These are phyloP conservation scores for Xylariales sp. DNA, from an alignment of 2,329 filamentous ascomycete genomes.

Conservation along the genomic window DNA sequence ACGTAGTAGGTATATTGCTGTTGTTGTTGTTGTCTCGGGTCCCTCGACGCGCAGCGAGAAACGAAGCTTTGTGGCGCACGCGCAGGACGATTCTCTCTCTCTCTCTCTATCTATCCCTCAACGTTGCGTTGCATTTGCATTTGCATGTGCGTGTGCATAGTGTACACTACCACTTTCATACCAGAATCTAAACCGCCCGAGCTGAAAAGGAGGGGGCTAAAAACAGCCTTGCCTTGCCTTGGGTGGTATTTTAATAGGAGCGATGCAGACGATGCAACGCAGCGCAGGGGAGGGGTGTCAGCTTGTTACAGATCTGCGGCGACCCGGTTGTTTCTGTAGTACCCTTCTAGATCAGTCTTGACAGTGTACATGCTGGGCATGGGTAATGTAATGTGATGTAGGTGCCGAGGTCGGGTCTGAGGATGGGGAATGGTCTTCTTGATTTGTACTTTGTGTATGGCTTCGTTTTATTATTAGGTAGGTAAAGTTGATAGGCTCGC, in stretches of 20 bases:
- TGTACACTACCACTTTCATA: conserved; percentile 1
- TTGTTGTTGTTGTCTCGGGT: too few species aligned
- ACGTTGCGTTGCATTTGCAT: too few species aligned
- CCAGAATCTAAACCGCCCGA: not conserved
- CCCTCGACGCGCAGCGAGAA: conserved; percentile 1
- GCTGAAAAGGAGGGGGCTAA: not conserved
- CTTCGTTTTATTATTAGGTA: not conserved
- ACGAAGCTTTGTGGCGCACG: conserved; percentile 20
- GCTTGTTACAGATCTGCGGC: conserved; percentile 27
- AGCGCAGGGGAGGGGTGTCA: not conserved
- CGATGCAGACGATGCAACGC: too few species aligned
- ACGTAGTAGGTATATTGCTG: too few species aligned
- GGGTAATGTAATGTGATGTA: too few species aligned
- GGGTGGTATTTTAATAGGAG: too few species aligned
- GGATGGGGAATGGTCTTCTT: not conserved
- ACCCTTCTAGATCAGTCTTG: too few species aligned
- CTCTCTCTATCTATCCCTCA: too few species aligned
- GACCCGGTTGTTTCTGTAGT: too few species aligned
- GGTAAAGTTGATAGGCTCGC: not conserved
- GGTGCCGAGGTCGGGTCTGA: too few species aligned
- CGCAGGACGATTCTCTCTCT: too few species aligned
- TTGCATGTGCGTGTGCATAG: not conserved
- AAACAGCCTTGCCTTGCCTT: not conserved
- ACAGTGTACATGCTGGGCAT: too few species aligned
- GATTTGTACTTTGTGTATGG: not conserved